Conservation (phyloP, 1,284 basidiomycete species). For the Golubevia sp. region DNA sequence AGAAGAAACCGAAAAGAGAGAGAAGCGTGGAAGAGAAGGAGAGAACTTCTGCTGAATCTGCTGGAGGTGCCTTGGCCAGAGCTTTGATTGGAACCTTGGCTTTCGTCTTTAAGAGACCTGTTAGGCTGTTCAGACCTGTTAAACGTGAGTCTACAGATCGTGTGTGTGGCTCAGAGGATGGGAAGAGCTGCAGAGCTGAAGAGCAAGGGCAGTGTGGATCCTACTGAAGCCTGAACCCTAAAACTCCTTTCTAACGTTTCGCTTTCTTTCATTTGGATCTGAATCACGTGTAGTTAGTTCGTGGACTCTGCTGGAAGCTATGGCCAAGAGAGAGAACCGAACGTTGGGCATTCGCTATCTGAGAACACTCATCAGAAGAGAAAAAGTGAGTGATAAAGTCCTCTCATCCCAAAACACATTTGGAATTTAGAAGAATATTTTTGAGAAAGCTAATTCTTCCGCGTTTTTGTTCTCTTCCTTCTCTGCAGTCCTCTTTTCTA, state of each 20-base stretch:
- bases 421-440: constrained; percentile 1
- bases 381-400: constrained; percentile 41
- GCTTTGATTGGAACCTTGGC: constrained; percentile 59
- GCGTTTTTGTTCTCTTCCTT: neutral
- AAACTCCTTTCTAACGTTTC: neutral
- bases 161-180: neutral
- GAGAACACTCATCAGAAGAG: constrained; percentile 48
- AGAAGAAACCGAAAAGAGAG: no score
- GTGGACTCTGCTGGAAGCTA: constrained; percentile 59
- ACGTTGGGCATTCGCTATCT: constrained; percentile 54
- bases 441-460: neutral
- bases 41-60: no score
- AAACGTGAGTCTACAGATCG: constrained; percentile 27
- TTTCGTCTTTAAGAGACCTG: constrained; percentile 62
- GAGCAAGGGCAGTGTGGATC: no score
- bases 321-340: constrained; percentile 60
- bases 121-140: constrained; percentile 61
- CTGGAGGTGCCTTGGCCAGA: no score
- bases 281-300: constrained; percentile 49
- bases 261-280: no score
- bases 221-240: no score
- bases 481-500: constrained; percentile 14
- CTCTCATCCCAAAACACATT: no score
- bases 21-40: no score
- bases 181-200: neutral